Conservation (phyloP, 257 asterid species). For the Verbena officinalis region DNA sequence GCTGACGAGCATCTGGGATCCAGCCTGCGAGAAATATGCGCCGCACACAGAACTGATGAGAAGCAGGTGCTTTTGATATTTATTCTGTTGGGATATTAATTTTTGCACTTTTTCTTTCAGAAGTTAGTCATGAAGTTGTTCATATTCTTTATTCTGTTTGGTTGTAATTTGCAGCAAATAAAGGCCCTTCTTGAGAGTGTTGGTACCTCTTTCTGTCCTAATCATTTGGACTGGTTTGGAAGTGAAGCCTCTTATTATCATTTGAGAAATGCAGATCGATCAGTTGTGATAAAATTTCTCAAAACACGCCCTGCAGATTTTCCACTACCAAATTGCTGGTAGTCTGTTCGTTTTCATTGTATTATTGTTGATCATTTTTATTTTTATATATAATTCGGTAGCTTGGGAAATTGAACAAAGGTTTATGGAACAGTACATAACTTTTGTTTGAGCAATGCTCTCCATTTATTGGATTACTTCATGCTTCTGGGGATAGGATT, state of each 20-base stretch:
- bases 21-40: slow-evolving; percentile 86
- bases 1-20: slow-evolving; percentile 68
- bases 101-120: slow-evolving; percentile 7
- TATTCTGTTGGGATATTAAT: slow-evolving; percentile 26
- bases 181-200: slow-evolving; percentile 88
- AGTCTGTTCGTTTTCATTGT: slow-evolving; percentile 23
- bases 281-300: slow-evolving; percentile 78
- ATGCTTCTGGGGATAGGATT: slow-evolving; percentile 16
- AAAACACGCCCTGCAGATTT: slow-evolving; percentile 83
- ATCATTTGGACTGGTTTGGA: slow-evolving; percentile 88
- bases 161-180: slow-evolving; percentile 66
- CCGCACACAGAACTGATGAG: slow-evolving; percentile 88
- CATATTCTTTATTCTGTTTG: slow-evolving; percentile 26
- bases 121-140: slow-evolving; percentile 14
- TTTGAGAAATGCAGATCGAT: slow-evolving; percentile 75
- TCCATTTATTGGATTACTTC: background rate
- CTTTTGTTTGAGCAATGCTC: slow-evolving; percentile 1
- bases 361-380: slow-evolving; percentile 25
- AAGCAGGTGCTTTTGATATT: slow-evolving; percentile 65
- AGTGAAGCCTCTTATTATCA: slow-evolving; percentile 51
- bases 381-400: no score
- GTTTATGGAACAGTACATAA: background rate
- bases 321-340: slow-evolving; percentile 87
- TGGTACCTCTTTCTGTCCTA: slow-evolving; percentile 88
- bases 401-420: slow-evolving; percentile 5